A percentile compares a stretch with the other conserved stretches of the same genome.
These are phyloP conservation scores for Lachnellula suecica DNA, from an alignment of 2,329 filamentous ascomycete species.

Conservation along the genomic window DNA sequence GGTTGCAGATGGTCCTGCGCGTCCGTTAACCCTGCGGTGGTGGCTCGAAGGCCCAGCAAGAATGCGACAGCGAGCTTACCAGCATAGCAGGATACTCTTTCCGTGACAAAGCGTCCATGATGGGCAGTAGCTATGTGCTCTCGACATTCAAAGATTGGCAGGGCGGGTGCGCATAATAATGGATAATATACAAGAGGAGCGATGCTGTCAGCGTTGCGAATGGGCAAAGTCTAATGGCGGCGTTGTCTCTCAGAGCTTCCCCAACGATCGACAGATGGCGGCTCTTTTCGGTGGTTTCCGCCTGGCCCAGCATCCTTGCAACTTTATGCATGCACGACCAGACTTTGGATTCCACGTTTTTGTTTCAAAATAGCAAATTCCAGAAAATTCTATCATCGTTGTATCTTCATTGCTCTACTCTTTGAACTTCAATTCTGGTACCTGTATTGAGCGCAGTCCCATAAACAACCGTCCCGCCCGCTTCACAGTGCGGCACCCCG, in stretches of 20 bases:
- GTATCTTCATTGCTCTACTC: too few species aligned
- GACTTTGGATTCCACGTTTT: constrained; percentile 16
- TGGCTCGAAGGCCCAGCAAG: constrained; percentile 6
- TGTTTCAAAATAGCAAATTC: constrained; percentile 4
- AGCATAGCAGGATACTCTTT: constrained; percentile 93
- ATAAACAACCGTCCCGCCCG: too few species aligned
- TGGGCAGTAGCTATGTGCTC: constrained; percentile 24
- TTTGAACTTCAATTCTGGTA: neutral
- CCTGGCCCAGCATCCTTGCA: constrained; percentile 16
- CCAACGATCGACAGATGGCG: constrained; percentile 1
- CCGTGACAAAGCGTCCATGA: constrained; percentile 76
- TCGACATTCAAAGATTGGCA: constrained; percentile 23
- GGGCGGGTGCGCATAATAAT: constrained; percentile 30
- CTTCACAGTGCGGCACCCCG: neutral
- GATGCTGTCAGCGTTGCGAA: neutral
- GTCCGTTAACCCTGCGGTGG: constrained; percentile 24
- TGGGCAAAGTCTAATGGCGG: neutral
- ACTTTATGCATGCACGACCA: too few species aligned
- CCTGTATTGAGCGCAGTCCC: too few species aligned
- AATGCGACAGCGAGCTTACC: constrained; percentile 58
- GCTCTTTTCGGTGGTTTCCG: constrained; percentile 12
- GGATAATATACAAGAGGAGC: constrained; percentile 12
- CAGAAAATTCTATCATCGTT: neutral
- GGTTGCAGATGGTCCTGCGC: constrained; percentile 77
- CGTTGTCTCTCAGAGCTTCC: neutral